phyloP scores from a whole-genome alignment of 2,329 filamentous ascomycete species.

The Alternaria viburni region DNA sequence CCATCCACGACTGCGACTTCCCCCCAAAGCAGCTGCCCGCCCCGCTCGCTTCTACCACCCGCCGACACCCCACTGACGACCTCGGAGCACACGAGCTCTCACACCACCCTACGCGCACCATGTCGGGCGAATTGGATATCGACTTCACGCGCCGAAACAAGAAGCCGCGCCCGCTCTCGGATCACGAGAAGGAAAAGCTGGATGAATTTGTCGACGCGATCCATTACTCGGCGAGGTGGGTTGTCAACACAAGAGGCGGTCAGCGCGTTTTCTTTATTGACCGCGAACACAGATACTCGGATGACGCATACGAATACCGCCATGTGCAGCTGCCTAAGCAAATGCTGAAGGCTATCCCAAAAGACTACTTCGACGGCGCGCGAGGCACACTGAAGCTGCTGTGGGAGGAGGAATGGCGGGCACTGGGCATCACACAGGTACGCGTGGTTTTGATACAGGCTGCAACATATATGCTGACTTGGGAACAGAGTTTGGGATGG shows the following conservation, averaged over 20 bases:
- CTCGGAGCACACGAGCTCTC: slow-evolving; percentile 38
- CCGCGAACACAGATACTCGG: slow-evolving; percentile 75
- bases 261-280: slow-evolving; percentile 27
- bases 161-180: slow-evolving; percentile 78
- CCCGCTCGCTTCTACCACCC: slow-evolving; percentile 25
- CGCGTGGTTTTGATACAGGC: slow-evolving; percentile 15
- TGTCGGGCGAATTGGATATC: slow-evolving; percentile 63
- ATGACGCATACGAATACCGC: slow-evolving; percentile 92
- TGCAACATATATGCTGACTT: slow-evolving; percentile 13
- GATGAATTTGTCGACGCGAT: slow-evolving; percentile 94
- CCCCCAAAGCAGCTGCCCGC: slow-evolving; percentile 11
- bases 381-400: slow-evolving; percentile 94
- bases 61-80: slow-evolving; percentile 25
- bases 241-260: slow-evolving; percentile 25
- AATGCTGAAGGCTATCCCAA: slow-evolving; percentile 96
- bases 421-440: slow-evolving; percentile 95
- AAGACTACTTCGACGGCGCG: slow-evolving; percentile 87
- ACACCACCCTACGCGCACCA: slow-evolving; percentile 17
- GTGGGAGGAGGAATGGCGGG: slow-evolving; percentile 99
- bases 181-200: slow-evolving; percentile 80
- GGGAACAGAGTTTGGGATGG: slow-evolving; percentile 87
- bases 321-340: slow-evolving; percentile 97
- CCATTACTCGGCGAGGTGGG: slow-evolving; percentile 90
- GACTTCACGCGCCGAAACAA: slow-evolving; percentile 87
- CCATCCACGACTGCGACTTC: not conserved